Percentiles rank a stretch among this genome's conserved stretches.
Evolutionary conservation across 768 basidiomycete genomes (phyloP).

Genomic region (Nidularia sp.): DNA sequence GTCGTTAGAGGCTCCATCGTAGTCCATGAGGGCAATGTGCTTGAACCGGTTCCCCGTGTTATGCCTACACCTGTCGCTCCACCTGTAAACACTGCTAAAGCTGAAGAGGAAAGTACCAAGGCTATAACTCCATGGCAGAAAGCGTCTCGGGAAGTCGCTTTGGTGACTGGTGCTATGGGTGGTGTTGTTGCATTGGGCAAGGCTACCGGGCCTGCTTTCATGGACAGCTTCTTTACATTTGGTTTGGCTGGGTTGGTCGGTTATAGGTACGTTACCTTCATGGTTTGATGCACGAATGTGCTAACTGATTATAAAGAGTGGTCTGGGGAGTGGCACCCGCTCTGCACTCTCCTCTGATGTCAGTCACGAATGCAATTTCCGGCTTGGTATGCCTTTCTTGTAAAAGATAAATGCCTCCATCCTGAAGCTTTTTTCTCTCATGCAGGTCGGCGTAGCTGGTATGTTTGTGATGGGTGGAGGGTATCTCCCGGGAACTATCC

Average conservation of each 20-base stretch:
- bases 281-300: not conserved
- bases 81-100: conserved; percentile 43
- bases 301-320: conserved; percentile 39
- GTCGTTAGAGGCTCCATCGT: conserved; percentile 81
- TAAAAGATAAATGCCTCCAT: not conserved
- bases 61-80: conserved; percentile 58
- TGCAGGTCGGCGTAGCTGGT: conserved; percentile 73
- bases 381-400: conserved; percentile 37
- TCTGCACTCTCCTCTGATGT: conserved; percentile 87
- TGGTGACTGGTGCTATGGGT: conserved; percentile 76
- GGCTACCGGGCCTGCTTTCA: conserved; percentile 75
- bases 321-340: conserved; percentile 90
- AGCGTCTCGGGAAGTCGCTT: conserved; percentile 66
- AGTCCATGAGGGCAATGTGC: conserved; percentile 58
- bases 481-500: conserved; percentile 74
- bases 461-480: conserved; percentile 91
- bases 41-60: conserved; percentile 66
- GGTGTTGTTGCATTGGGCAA: conserved; percentile 71
- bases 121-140: conserved; percentile 89
- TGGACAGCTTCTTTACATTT: conserved; percentile 87
- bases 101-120: conserved; percentile 39
- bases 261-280: conserved; percentile 35
- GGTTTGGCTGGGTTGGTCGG: conserved; percentile 84
- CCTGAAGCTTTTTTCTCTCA: not conserved
- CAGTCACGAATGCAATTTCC: conserved; percentile 86